Conservation (phyloP, 2,329 filamentous ascomycete species). For the Rachicladosporium sp. region DNA sequence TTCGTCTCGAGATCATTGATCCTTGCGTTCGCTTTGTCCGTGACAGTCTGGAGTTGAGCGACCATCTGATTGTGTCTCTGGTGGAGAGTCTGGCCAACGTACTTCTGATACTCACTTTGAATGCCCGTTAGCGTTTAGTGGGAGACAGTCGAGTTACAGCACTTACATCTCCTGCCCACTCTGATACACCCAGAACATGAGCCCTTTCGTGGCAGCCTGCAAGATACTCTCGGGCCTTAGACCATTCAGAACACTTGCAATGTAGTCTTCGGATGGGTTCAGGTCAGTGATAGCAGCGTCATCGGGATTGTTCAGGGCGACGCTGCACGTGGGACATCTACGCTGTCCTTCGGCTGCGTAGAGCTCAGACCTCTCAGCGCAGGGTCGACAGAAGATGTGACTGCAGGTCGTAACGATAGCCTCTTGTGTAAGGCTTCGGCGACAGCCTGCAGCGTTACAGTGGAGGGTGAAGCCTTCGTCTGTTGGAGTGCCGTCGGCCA, state of each 20-base stretch:
- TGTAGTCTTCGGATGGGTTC: slow-evolving; percentile 77
- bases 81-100: slow-evolving; percentile 50
- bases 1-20: slow-evolving; percentile 1
- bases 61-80: slow-evolving; percentile 44
- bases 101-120: slow-evolving; percentile 39
- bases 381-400: slow-evolving; percentile 74
- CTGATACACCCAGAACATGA: slow-evolving; percentile 82
- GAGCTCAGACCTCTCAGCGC: slow-evolving; percentile 55
- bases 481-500: too few species aligned
- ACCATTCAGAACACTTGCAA: slow-evolving; percentile 73
- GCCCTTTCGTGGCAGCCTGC: slow-evolving; percentile 68
- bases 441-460: slow-evolving; percentile 73
- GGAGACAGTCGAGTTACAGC: slow-evolving; percentile 28
- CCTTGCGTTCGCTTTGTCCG: not conserved
- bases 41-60: slow-evolving; percentile 45
- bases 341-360: slow-evolving; percentile 38
- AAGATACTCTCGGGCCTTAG: slow-evolving; percentile 70
- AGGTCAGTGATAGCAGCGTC: slow-evolving; percentile 62
- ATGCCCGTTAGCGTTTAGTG: slow-evolving; percentile 43
- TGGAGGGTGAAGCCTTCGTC: slow-evolving; percentile 50
- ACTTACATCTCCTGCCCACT: slow-evolving; percentile 65
- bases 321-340: slow-evolving; percentile 65
- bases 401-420: slow-evolving; percentile 87
- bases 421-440: slow-evolving; percentile 52
- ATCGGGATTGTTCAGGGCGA: slow-evolving; percentile 55